Percentiles rank a stretch among this genome's conserved stretches.
Evolutionary conservation across 2,329 filamentous ascomycete genomes (phyloP).

Genomic region (Parastagonospora avenae): DNA sequence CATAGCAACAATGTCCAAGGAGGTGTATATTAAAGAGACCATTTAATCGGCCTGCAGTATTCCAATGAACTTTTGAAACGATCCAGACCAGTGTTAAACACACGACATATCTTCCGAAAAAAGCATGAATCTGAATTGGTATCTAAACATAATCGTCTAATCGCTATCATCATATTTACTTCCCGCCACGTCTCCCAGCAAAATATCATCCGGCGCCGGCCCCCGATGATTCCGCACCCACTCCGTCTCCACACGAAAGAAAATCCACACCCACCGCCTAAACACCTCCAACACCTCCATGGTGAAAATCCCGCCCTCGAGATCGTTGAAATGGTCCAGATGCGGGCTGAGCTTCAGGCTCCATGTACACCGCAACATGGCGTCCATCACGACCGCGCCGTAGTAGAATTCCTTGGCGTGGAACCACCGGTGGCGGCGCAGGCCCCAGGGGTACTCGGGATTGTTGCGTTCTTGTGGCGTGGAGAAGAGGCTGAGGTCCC

Average conservation of each 20-base stretch:
- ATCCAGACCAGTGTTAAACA: no score
- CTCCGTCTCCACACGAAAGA: slow-evolving; percentile 93
- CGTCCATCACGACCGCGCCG: slow-evolving; percentile 75
- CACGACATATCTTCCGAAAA: no score
- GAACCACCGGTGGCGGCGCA: slow-evolving; percentile 77
- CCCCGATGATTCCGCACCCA: slow-evolving; percentile 68
- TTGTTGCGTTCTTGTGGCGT: slow-evolving; percentile 61
- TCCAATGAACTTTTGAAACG: no score
- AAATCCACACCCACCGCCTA: slow-evolving; percentile 94
- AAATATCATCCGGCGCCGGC: slow-evolving; percentile 69
- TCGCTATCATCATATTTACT: slow-evolving; percentile 68
- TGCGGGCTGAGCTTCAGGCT: slow-evolving; percentile 82
- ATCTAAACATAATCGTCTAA: slow-evolving; percentile 7
- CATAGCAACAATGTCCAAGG: no score
- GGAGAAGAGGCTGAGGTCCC: slow-evolving; percentile 87
- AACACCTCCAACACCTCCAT: slow-evolving; percentile 87
- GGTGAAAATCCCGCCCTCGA: slow-evolving; percentile 86
- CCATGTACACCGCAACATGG: slow-evolving; percentile 88
- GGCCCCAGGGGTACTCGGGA: slow-evolving; percentile 73
- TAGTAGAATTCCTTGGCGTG: slow-evolving; percentile 80
- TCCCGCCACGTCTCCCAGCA: slow-evolving; percentile 67
- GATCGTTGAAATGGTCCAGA: slow-evolving; percentile 81
- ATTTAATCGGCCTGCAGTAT: no score
- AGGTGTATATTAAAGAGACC: no score
- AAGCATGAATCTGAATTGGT: no score